Evolutionary conservation across 2,329 filamentous ascomycete species (phyloP), one percentile per base, ranked within the genome.

Genomic region (Coniochaeta hoffmannii): DNA sequence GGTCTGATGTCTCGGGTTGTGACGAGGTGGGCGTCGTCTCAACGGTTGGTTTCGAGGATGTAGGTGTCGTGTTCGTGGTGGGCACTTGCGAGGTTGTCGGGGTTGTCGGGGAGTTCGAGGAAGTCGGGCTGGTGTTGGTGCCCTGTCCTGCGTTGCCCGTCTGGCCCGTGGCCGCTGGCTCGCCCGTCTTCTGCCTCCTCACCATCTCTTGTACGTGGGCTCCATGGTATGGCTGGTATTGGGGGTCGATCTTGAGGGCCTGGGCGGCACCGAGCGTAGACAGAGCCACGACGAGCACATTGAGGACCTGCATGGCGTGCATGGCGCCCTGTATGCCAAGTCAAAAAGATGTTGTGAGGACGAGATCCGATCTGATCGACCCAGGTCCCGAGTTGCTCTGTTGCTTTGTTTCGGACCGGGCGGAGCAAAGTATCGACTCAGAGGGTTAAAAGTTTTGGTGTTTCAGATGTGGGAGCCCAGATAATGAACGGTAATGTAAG

Each of bases 231-330:
- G 61, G 56, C 15, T 12, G n/a, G 67, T 36, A 53, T 63, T 59
- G 36, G 61, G 56, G 56, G 69, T 62, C 34, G 69, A 56, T 46
- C 41, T 46, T 58, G 68, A 66, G 31, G 69, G 69, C 79, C 62
- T 81, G 76, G 46, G 74, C 74, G 35, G 77, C 68, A 49, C 70
- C 71, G 54, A 74, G 59, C 56, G 78, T 64, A 44, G 76, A 76
- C 53, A 82, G 68, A 44, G 75, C 76, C 61, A 79, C 67, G 59
- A 81, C 63, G 56, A 82, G 66, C 57, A 81, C 65, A 63, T 75
- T 70, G 32, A 80, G 22, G 41, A 46, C 19, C 24, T 46, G 41
- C 5, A 22, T 14, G 19, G 41, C 24, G 41, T 46, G 41, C 41
- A 46, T 46, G 7, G 19, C 12, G 41, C 3, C 41, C 15, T 19